Evolutionary conservation across 2,329 filamentous ascomycete genomes (phyloP).

Genomic region (Hypoxylon sp.): DNA sequence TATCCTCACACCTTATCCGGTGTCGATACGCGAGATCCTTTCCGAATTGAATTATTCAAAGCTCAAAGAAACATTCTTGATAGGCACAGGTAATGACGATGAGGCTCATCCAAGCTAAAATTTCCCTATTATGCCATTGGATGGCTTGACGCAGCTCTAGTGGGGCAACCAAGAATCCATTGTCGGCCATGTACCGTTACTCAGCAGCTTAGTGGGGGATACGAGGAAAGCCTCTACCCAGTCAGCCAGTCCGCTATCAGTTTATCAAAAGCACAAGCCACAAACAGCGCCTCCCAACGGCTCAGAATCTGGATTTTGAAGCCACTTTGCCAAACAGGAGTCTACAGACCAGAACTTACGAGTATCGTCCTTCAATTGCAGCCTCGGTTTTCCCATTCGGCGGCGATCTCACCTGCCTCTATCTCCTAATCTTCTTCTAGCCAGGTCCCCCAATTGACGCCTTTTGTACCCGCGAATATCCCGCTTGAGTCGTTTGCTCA

Average conservation of each 20-base stretch:
- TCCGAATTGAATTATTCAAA: background rate
- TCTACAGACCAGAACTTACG: slow-evolving; percentile 15
- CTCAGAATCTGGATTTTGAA: slow-evolving; percentile 27
- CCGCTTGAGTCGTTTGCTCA: background rate
- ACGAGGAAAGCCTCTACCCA: background rate
- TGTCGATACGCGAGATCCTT: background rate
- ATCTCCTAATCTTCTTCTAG: slow-evolving; percentile 1
- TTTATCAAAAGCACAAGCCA: slow-evolving; percentile 28
- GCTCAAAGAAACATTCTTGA: slow-evolving; percentile 4
- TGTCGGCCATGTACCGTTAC: background rate
- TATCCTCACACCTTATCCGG: background rate
- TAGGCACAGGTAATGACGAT: slow-evolving; percentile 17
- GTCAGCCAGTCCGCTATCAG: background rate
- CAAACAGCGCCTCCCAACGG: slow-evolving; percentile 5
- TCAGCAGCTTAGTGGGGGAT: background rate
- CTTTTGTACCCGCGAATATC: background rate
- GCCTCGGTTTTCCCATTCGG: slow-evolving; percentile 29
- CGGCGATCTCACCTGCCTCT: background rate
- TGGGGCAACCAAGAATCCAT: slow-evolving; percentile 2
- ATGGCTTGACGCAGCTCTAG: background rate
- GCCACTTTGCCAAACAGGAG: slow-evolving; percentile 38
- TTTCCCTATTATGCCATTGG: slow-evolving; percentile 34
- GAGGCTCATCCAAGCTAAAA: slow-evolving; percentile 28
- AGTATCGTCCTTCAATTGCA: slow-evolving; percentile 24
- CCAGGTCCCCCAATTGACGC: background rate